A percentile compares a stretch with the other conserved stretches of the same genome.
These are phyloP conservation scores for Yamadazyma spencermartinsiae DNA, from an alignment of 1,139 yeast genomes.

Conservation along the genomic window DNA sequence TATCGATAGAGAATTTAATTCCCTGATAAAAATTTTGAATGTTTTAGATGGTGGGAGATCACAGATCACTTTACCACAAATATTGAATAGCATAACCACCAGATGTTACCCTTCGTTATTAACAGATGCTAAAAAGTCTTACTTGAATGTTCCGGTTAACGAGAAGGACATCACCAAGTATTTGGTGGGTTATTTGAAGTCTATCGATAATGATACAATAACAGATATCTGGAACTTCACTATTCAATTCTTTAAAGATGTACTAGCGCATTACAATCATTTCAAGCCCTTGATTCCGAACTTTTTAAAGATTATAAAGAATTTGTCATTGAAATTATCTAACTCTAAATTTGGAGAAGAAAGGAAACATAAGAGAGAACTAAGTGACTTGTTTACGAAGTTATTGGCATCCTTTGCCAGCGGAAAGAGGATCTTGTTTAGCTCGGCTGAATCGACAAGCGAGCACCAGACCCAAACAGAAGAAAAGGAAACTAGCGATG, in stretches of 20 bases:
- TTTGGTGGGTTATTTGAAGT: slow-evolving; percentile 56
- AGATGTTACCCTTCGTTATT: slow-evolving; percentile 33
- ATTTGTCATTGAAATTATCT: slow-evolving; percentile 56
- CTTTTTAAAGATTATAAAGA: slow-evolving; percentile 49
- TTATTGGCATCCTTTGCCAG: slow-evolving; percentile 40
- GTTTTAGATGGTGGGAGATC: slow-evolving; percentile 86
- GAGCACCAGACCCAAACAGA: slow-evolving; percentile 10
- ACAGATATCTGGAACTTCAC: slow-evolving; percentile 72
- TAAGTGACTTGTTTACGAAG: slow-evolving; percentile 62
- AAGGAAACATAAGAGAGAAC: slow-evolving; percentile 60
- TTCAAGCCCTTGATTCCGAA: slow-evolving; percentile 55
- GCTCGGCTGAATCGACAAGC: slow-evolving; percentile 6
- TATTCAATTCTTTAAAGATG: slow-evolving; percentile 59
- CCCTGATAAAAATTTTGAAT: slow-evolving; percentile 54
- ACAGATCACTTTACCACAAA: slow-evolving; percentile 67
- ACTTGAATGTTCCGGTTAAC: slow-evolving; percentile 42
- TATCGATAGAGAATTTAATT: slow-evolving; percentile 24
- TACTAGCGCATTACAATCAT: slow-evolving; percentile 44
- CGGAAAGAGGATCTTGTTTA: slow-evolving; percentile 17
- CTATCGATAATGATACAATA: slow-evolving; percentile 72
- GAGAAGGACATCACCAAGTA: slow-evolving; percentile 49
- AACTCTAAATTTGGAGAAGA: slow-evolving; percentile 63
- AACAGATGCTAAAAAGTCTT: slow-evolving; percentile 38
- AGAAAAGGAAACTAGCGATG: slow-evolving; percentile 11
- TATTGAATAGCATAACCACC: slow-evolving; percentile 54